Evolutionary conservation across 345 rosid species (phyloP).

Genomic region (Mallotus nudiflorus): DNA sequence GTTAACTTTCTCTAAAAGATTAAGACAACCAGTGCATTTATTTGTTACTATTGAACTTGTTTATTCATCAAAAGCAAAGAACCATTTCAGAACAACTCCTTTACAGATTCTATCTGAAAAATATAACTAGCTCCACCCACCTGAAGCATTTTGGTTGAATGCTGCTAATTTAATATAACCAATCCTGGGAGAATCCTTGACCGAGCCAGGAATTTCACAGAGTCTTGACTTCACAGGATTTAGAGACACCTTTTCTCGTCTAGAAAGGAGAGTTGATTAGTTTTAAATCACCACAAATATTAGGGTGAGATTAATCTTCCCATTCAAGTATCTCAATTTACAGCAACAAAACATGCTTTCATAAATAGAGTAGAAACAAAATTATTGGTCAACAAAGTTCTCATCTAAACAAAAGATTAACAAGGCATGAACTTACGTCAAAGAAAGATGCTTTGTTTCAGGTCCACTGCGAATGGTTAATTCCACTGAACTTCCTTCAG

Average conservation of each 20-base stretch:
- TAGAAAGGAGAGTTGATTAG: slow-evolving; percentile 30
- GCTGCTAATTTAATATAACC: slow-evolving; percentile 89
- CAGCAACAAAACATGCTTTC: background rate
- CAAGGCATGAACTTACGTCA: slow-evolving; percentile 50
- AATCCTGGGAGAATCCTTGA: slow-evolving; percentile 62
- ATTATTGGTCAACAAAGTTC: background rate
- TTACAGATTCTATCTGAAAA: slow-evolving; percentile 5
- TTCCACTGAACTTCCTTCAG: slow-evolving; percentile 88
- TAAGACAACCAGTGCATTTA: background rate
- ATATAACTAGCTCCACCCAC: slow-evolving; percentile 37
- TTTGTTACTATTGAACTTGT: background rate
- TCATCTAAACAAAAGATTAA: background rate
- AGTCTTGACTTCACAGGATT: slow-evolving; percentile 91
- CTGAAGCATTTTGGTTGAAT: slow-evolving; percentile 86
- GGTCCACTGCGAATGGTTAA: slow-evolving; percentile 72
- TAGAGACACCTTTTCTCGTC: slow-evolving; percentile 78
- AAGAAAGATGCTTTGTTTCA: slow-evolving; percentile 62
- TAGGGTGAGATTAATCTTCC: background rate
- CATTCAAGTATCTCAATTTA: background rate
- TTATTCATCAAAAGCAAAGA: background rate
- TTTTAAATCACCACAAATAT: background rate
- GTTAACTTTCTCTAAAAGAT: background rate
- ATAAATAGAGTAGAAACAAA: background rate
- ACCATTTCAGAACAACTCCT: background rate
- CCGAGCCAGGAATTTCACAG: slow-evolving; percentile 72